Base-by-base conservation (phyloP, 225 moss, liverwort and hornwort genomes). In the Polytrichum formosum region DNA sequence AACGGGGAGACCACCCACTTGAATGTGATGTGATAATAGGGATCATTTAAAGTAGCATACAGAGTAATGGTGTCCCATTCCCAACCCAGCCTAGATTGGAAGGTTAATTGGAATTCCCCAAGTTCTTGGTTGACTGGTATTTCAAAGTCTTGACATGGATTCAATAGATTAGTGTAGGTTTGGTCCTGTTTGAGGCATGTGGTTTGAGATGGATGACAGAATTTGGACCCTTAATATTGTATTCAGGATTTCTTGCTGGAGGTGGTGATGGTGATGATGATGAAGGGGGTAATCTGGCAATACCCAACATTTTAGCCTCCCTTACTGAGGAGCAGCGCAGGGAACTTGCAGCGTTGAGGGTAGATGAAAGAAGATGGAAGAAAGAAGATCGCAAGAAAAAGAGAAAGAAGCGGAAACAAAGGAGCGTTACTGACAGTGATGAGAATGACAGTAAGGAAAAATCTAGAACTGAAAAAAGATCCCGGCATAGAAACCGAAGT, bases 231-330 rank as follows among this genome's bases (percentile, higher is more conserved):
- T 46, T 46, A 46, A 46, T 46, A 46, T 46, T 58, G 54, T 76
- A 16, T 80, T 58, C 79, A 93, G 96, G 96, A 20, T 96, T 96
- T 76, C 72, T 96, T 77, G 79, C 87, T 56, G 93, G 90, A 75
- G 90, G 77, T 69, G 93, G 71, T 58, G 88, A 87, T 26, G 94
- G 86, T 67, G 80, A 85, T 65, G 83, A 75, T 68, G 83, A 80
- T 26, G 76, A 58, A 31, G 81, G 72, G 63, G 88, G 73, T 66
- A 72, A 77, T 61, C 63, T 90, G 62, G 75, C 81, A 59, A 88
- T 94, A 61, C 94, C 97, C 19, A 78, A 88, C 77, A 86, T 94
- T 71, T 74, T 97, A 60, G 91, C 92, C 59, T 90, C 89, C 55
- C 85, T 94, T 18, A 92, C 92, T 26, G 72, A 80, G 74, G 88